Conservation (phyloP, 2,329 filamentous ascomycete genomes). For the Epichloe typhina region DNA sequence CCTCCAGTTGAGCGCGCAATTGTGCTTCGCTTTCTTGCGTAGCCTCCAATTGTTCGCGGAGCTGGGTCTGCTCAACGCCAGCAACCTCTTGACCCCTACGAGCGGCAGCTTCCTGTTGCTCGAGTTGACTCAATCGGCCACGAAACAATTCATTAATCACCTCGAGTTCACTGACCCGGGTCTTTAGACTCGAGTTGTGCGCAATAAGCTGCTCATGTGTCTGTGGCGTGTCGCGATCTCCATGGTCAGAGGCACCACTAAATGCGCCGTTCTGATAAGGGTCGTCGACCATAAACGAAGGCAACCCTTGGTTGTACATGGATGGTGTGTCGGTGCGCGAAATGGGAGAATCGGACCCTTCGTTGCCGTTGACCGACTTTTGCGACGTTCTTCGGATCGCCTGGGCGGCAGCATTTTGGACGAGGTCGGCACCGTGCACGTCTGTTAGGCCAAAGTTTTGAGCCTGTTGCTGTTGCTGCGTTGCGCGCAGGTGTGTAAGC, state of each 20-base stretch:
- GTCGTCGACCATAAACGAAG: conserved; percentile 67
- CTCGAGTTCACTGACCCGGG: conserved; percentile 86
- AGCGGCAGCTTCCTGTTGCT: conserved; percentile 60
- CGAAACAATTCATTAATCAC: conserved; percentile 81
- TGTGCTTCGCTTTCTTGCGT: conserved; percentile 27
- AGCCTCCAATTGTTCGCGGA: conserved; percentile 42
- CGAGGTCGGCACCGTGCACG: conserved; percentile 43
- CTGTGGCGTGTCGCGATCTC: conserved; percentile 57
- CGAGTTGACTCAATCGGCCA: conserved; percentile 64
- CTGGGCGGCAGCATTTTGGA: conserved; percentile 38
- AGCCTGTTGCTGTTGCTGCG: conserved; percentile 24
- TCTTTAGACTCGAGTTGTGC: conserved; percentile 80
- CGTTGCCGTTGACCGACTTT: conserved; percentile 59
- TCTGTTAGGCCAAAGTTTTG: conserved; percentile 29
- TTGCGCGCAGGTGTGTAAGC: neutral
- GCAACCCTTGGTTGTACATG: conserved; percentile 60
- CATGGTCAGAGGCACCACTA: conserved; percentile 28
- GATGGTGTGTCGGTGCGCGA: conserved; percentile 69
- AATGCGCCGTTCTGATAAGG: conserved; percentile 41
- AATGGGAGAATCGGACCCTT: conserved; percentile 65
- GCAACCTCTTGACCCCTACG: conserved; percentile 46
- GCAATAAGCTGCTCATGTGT: conserved; percentile 70
- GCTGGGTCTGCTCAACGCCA: conserved; percentile 39
- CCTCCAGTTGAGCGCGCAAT: conserved; percentile 54
- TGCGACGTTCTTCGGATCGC: conserved; percentile 49